phyloP scores from a whole-genome alignment of 2,329 filamentous ascomycete species.

The Curvularia spicifera region DNA sequence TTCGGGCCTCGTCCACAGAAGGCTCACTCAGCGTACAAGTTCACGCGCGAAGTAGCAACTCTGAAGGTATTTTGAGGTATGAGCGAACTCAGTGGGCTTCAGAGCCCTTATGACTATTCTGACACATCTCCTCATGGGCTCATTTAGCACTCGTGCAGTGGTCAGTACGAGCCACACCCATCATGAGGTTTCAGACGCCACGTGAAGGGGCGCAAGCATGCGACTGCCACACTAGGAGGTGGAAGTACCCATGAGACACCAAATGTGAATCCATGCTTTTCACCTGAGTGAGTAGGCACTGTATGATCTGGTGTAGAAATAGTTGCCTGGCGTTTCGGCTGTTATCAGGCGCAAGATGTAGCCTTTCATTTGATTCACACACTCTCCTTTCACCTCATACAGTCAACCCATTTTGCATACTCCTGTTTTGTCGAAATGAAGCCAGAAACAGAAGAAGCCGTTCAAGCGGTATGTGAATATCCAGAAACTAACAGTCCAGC shows the following conservation, averaged over 20 bases:
- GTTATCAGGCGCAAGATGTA: constrained; percentile 5
- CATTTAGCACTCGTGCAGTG: constrained; percentile 1
- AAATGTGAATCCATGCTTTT: constrained; percentile 11
- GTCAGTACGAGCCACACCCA: constrained; percentile 3
- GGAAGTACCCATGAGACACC: constrained; percentile 16
- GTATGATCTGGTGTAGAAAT: constrained; percentile 14
- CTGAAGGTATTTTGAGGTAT: not conserved
- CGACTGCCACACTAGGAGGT: constrained; percentile 3
- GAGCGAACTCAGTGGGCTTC: not conserved
- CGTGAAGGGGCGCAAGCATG: constrained; percentile 15
- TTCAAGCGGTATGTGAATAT: constrained; percentile 20
- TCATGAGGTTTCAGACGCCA: constrained; percentile 7
- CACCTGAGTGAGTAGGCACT: constrained; percentile 14
- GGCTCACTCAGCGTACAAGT: constrained; percentile 1
- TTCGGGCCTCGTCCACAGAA: not conserved
- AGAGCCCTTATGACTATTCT: constrained; percentile 3
- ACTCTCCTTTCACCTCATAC: not conserved
- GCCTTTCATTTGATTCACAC: constrained; percentile 3
- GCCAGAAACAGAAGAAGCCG: constrained; percentile 24
- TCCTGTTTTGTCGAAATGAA: constrained; percentile 19
- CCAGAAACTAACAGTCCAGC: not conserved
- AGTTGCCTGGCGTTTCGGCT: constrained; percentile 18
- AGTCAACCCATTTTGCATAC: not conserved
- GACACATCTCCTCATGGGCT: not conserved
- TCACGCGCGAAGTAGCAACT: not conserved